Conservation (phyloP, 192 early-diverging fungal species). For the Irineochytrium annulatum region DNA sequence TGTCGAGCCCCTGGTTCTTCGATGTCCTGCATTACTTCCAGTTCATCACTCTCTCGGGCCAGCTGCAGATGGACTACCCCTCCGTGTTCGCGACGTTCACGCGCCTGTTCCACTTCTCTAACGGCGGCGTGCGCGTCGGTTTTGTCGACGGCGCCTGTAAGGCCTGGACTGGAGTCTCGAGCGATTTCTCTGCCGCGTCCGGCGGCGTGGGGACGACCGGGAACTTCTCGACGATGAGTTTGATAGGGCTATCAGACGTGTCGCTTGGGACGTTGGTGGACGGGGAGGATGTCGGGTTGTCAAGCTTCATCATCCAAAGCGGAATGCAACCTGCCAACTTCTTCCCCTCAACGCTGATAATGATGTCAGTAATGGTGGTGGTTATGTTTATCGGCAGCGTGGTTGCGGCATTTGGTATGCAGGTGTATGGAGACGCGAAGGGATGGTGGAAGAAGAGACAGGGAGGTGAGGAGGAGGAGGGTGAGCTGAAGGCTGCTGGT, state of each 20-base stretch:
- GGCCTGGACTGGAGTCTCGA: not conserved
- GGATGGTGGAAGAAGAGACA: slow-evolving; percentile 1
- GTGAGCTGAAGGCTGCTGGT: too few relatives aligned
- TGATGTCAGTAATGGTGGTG: not conserved
- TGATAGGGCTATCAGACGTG: too few relatives aligned
- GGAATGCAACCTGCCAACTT: not conserved
- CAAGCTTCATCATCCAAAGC: not conserved
- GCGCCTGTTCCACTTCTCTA: not conserved
- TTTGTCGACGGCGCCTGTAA: not conserved
- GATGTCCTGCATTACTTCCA: slow-evolving; percentile 1
- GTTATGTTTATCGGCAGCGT: not conserved
- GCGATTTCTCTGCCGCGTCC: not conserved
- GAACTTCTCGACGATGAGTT: too few relatives aligned
- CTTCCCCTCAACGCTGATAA: not conserved
- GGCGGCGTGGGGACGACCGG: too few relatives aligned
- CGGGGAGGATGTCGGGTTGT: not conserved
- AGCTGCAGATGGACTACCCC: slow-evolving; percentile 4
- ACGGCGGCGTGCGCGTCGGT: not conserved
- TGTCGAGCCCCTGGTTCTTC: not conserved
- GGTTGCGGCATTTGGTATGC: not conserved
- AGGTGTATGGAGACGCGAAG: too few relatives aligned
- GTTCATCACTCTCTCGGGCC: slow-evolving; percentile 1
- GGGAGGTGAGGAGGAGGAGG: not conserved
- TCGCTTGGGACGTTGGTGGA: too few relatives aligned
- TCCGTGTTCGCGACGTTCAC: not conserved